Evolutionary conservation across 2,329 filamentous ascomycete genomes (phyloP).

Genomic region (Aureobasidium uvarum): DNA sequence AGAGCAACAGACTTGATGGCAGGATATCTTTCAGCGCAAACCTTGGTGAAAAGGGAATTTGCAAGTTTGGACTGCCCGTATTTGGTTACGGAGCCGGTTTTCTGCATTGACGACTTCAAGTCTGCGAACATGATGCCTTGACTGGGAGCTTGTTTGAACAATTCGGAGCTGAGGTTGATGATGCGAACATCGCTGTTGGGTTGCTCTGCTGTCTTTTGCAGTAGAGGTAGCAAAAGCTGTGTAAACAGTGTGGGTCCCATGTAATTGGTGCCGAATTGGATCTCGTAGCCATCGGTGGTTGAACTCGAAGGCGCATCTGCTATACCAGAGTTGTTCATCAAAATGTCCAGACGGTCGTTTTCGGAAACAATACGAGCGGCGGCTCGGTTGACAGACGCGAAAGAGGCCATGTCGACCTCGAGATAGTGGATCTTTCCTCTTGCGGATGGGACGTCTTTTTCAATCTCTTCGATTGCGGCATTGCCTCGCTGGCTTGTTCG

Average conservation of each 20-base stretch:
- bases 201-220: slow-evolving; percentile 32
- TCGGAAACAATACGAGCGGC: slow-evolving; percentile 41
- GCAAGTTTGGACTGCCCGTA: slow-evolving; percentile 53
- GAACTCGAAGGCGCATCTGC: slow-evolving; percentile 33
- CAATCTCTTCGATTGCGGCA: slow-evolving; percentile 46
- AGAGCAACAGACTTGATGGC: slow-evolving; percentile 41
- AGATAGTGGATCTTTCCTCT: slow-evolving; percentile 44
- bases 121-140: slow-evolving; percentile 34
- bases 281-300: slow-evolving; percentile 38
- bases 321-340: slow-evolving; percentile 37
- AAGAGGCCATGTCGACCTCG: slow-evolving; percentile 52
- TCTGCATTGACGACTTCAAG: slow-evolving; percentile 33
- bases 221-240: slow-evolving; percentile 34
- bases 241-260: slow-evolving; percentile 39
- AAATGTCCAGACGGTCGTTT: slow-evolving; percentile 35
- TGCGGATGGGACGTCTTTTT: slow-evolving; percentile 33
- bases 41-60: slow-evolving; percentile 46
- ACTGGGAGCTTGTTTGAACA: slow-evolving; percentile 29
- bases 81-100: slow-evolving; percentile 35
- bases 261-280: slow-evolving; percentile 40
- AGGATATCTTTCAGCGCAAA: slow-evolving; percentile 44
- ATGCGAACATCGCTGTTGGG: slow-evolving; percentile 34
- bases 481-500: slow-evolving; percentile 48
- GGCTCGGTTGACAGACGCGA: slow-evolving; percentile 49
- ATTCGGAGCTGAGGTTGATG: slow-evolving; percentile 36